phyloP scores from a whole-genome alignment of 148 eudicot genomes.

The Persicaria tinctoria region DNA sequence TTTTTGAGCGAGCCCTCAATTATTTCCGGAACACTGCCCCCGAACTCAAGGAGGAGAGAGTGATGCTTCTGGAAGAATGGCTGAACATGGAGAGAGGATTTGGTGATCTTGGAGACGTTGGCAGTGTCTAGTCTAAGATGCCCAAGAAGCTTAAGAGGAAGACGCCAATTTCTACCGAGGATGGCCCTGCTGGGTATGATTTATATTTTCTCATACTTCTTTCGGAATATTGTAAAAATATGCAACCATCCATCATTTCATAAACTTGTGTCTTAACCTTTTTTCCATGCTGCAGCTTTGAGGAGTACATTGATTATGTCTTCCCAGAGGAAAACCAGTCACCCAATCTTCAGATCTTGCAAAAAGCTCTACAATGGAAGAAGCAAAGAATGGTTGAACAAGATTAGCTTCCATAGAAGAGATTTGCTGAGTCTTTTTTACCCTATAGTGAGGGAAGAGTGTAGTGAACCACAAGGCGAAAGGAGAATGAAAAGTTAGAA shows the following conservation, averaged over 20 bases:
- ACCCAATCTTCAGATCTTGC: constrained; percentile 26
- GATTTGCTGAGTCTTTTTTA: no score
- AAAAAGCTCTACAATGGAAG: constrained; percentile 30
- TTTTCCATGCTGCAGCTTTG: background rate
- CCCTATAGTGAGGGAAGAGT: background rate
- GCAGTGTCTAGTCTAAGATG: constrained; percentile 50
- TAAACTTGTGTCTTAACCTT: no score
- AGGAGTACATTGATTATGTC: constrained; percentile 30
- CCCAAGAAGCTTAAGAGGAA: constrained; percentile 92
- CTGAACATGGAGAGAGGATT: constrained; percentile 54
- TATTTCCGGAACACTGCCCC: constrained; percentile 70
- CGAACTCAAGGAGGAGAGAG: constrained; percentile 83
- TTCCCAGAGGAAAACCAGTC: constrained; percentile 31
- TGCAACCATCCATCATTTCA: no score
- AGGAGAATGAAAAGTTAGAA: background rate
- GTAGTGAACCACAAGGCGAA: background rate
- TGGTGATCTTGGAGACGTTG: constrained; percentile 65
- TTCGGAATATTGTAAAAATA: no score
- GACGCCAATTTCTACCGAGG: constrained; percentile 60
- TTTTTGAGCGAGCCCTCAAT: constrained; percentile 71
- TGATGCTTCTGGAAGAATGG: constrained; percentile 92
- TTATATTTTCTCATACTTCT: no score
- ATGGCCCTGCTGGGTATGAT: constrained; percentile 53
- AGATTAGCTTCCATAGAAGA: no score
- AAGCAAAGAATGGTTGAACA: constrained; percentile 19